Base-by-base conservation (phyloP, 768 basidiomycete genomes). In the Boletus fagicola region DNA sequence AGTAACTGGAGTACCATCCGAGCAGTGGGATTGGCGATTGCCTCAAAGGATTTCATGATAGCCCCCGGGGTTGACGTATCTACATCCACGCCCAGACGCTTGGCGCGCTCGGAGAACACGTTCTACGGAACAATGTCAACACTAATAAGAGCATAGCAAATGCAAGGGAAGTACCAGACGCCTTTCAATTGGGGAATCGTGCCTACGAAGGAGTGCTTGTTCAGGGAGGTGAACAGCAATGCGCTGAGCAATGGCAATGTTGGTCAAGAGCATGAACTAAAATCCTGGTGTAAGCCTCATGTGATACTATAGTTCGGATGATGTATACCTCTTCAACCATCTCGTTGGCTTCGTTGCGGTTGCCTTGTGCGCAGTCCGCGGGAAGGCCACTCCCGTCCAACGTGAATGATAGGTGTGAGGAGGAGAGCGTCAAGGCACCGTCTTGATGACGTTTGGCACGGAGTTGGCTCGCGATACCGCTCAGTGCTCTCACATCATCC, bases 161-260 rank as follows among this genome's bases (percentile, higher is more conserved):
- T 3, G 20, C 11, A 46, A 52, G 6, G 4, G 22, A 35, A 42
- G 33, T 70, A 91, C 92, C 59, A 99, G 76, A 45, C 97, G 88
- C 59, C 97, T 87, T 49, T 97, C 94, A 54, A 98, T 80, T 2
- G 97, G 97, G 28, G 78, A 83, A 69, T 98, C 97, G 66, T 98
- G 95, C 54, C 97, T 88, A 59, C 97, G 88, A 44, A 99, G 83
- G 15, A 99, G 79, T n/a, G 96, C 91, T 71, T 98, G 97, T 70
- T 99, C 97, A 28, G 97, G 94, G 26, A 98, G 83, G 65, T 94
- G 86, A 24, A 94, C 87, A 38, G 96, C 96, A 65, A 97, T 86
- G 64, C 94, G 88, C 69, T 95, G 92, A 11, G 97, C 94, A 40
- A 95, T 89, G 13, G 92, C 78, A 35, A 87, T 86, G 69, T 98